These are phyloP conservation scores for Ophiosphaerella herpotricha DNA, from an alignment of 2,329 filamentous ascomycete species.

Conservation along the genomic window DNA sequence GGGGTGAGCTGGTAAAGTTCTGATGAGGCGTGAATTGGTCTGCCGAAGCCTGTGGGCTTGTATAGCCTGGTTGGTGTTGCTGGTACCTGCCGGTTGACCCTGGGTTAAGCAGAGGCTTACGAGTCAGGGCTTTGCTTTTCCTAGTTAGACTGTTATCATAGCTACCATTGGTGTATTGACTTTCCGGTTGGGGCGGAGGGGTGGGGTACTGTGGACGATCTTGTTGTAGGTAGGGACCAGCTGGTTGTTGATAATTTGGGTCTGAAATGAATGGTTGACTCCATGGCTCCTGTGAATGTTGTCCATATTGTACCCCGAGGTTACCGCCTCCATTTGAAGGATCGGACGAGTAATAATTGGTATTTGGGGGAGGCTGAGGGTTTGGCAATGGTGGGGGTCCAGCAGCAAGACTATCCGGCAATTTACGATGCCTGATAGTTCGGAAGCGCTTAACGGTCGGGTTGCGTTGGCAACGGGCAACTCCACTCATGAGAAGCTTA, in stretches of 20 bases:
- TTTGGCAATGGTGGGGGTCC: slow-evolving; percentile 2
- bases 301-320: background rate
- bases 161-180: slow-evolving; percentile 5
- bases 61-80: slow-evolving; percentile 11
- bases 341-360: background rate
- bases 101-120: slow-evolving; percentile 7
- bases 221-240: background rate
- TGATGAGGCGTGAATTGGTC: slow-evolving; percentile 7
- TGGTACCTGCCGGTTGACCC: slow-evolving; percentile 12
- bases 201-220: slow-evolving; percentile 2
- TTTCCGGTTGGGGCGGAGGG: background rate
- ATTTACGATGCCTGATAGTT: slow-evolving; percentile 14
- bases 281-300: slow-evolving; percentile 7
- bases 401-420: slow-evolving; percentile 4
- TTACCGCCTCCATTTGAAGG: background rate
- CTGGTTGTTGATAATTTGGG: background rate
- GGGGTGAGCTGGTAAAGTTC: slow-evolving; percentile 4
- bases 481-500: slow-evolving; percentile 25
- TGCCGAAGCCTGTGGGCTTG: background rate
- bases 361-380: slow-evolving; percentile 1
- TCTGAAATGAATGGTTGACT: slow-evolving; percentile 4
- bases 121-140: slow-evolving; percentile 7
- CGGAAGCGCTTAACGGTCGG: slow-evolving; percentile 23
- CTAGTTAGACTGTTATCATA: slow-evolving; percentile 10
- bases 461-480: slow-evolving; percentile 26